Conservation (phyloP, 805 yeast species). For the Dipodascopsis tothii region DNA sequence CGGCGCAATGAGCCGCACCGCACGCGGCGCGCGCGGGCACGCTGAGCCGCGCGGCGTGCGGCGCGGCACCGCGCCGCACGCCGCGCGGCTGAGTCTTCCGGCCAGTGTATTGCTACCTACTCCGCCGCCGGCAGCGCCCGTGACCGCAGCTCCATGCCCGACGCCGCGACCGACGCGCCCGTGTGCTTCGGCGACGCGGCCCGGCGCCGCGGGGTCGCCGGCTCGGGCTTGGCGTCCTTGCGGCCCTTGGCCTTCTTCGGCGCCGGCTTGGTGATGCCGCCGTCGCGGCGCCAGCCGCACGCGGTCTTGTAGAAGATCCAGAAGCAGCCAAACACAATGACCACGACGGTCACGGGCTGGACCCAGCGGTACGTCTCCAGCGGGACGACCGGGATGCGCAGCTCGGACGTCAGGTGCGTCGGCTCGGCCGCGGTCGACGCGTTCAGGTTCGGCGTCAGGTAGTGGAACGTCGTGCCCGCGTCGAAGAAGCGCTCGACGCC, state of each 20-base stretch:
- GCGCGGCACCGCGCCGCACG: too few species aligned
- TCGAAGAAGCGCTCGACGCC: constrained; percentile 46
- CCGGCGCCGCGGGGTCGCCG: too few species aligned
- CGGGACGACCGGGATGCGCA: constrained; percentile 41
- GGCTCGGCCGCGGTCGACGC: constrained; percentile 11
- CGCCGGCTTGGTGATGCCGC: constrained; percentile 12
- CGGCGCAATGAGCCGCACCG: too few species aligned
- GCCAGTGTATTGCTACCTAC: too few species aligned
- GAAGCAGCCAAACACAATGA: constrained; percentile 28
- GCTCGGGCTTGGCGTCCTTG: too few species aligned
- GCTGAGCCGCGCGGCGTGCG: too few species aligned
- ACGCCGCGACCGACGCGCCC: too few species aligned
- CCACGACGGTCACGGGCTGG: constrained; percentile 34
- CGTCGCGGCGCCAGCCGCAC: constrained; percentile 11
- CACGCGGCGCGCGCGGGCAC: too few species aligned
- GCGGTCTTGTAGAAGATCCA: constrained; percentile 19
- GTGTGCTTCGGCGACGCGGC: too few species aligned
- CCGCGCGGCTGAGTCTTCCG: too few species aligned
- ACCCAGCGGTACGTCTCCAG: constrained; percentile 28
- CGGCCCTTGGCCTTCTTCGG: neutral
- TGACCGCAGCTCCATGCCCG: too few species aligned
- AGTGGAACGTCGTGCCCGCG: constrained; percentile 39
- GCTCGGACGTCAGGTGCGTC: constrained; percentile 22
- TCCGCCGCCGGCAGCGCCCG: too few species aligned
- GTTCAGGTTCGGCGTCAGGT: constrained; percentile 26